Conservation (phyloP, 108 stramenopile genomes). For the Aurantiochytrium sp. region DNA sequence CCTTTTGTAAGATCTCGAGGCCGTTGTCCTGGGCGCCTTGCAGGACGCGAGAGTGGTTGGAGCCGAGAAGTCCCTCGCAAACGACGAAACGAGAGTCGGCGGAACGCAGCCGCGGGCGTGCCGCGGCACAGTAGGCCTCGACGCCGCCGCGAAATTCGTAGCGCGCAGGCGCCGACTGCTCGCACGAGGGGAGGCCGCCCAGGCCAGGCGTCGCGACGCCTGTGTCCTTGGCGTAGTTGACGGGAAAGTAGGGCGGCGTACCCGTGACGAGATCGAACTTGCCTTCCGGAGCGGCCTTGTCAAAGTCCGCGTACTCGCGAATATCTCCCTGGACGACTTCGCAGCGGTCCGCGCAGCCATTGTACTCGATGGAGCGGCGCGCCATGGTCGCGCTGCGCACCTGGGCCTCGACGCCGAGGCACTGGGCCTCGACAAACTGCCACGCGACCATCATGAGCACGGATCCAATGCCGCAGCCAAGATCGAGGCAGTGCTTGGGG, state of each 20-base stretch:
- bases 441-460: constrained; percentile 37
- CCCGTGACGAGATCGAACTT: constrained; percentile 39
- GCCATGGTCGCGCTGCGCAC: constrained; percentile 3
- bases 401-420: constrained; percentile 41
- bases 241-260: constrained; percentile 40
- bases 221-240: not conserved
- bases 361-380: constrained; percentile 13
- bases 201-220: not conserved
- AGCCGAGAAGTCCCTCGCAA: constrained; percentile 10
- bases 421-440: not conserved
- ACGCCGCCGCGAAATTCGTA: constrained; percentile 36
- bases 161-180: not conserved
- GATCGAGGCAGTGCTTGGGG: constrained; percentile 9
- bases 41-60: not conserved
- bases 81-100: not conserved
- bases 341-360: not conserved
- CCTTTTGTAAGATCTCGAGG: not conserved
- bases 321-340: not conserved
- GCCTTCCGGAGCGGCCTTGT: not conserved
- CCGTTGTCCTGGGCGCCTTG: not conserved
- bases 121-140: constrained; percentile 34
- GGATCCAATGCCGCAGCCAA: constrained; percentile 41
- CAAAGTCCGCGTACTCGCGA: not conserved
- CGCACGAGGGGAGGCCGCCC: constrained; percentile 18
- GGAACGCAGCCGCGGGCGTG: not conserved